Evolutionary conservation across 768 basidiomycete genomes (phyloP).

Genomic region (Mycena metata): DNA sequence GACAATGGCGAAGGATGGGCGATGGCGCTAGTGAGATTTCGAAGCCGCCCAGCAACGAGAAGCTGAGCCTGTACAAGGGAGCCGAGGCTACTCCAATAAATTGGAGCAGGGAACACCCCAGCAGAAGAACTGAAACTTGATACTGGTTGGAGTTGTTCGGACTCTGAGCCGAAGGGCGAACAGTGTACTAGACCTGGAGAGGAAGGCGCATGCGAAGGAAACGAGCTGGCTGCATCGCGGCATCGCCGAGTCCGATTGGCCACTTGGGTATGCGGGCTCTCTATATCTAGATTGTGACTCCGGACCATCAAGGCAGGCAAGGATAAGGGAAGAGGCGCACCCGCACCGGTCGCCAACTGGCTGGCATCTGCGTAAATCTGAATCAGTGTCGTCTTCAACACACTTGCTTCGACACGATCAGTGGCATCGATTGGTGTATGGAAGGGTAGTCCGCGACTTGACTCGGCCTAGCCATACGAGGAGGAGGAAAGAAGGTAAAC

Average conservation of each 20-base stretch:
- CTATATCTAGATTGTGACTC: neutral
- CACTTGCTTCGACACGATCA: too few relatives aligned
- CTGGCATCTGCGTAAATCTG: too few relatives aligned
- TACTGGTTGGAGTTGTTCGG: neutral
- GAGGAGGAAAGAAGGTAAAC: too few relatives aligned
- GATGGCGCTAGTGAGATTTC: neutral
- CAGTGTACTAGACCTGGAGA: too few relatives aligned
- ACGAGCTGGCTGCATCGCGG: neutral
- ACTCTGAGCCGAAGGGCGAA: neutral
- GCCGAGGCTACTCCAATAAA: neutral
- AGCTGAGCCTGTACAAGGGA: too few relatives aligned
- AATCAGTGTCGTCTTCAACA: too few relatives aligned
- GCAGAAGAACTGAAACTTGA: neutral
- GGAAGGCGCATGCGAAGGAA: neutral
- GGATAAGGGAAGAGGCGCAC: neutral
- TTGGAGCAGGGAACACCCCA: neutral
- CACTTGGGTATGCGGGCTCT: too few relatives aligned
- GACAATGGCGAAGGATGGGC: neutral
- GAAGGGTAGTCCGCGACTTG: too few relatives aligned
- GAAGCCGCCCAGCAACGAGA: too few relatives aligned
- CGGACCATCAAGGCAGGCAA: neutral
- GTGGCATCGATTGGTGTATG: too few relatives aligned
- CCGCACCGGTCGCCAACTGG: too few relatives aligned
- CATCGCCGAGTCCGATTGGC: conserved; percentile 4
- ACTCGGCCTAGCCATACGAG: too few relatives aligned